Conservation (phyloP, 2,329 filamentous ascomycete genomes). For the Aureobasidium melanogenum region DNA sequence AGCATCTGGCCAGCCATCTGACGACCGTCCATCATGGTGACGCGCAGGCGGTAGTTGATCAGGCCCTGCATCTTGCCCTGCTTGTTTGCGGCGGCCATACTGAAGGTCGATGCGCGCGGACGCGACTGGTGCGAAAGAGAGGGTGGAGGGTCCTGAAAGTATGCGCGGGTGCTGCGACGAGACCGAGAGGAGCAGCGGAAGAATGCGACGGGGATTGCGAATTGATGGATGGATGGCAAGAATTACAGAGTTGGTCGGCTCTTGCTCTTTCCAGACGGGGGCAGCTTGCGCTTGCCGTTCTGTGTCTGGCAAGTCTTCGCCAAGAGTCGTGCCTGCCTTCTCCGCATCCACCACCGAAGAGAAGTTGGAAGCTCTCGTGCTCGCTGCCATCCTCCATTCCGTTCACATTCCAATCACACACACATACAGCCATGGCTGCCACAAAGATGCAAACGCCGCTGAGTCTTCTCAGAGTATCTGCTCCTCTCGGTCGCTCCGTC, state of each 20-base stretch:
- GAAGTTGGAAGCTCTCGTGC: conserved; percentile 7
- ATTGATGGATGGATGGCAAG: background rate
- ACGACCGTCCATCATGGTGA: conserved; percentile 87
- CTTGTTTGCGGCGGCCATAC: conserved; percentile 59
- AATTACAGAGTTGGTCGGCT: background rate
- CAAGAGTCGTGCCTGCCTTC: conserved; percentile 1
- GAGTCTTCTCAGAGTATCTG: background rate
- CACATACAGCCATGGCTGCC: background rate
- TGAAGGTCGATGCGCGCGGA: conserved; percentile 17
- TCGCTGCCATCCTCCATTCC: background rate
- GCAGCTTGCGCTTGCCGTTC: conserved; percentile 3
- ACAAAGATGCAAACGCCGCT: conserved; percentile 5
- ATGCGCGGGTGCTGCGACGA: background rate
- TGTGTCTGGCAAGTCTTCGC: background rate
- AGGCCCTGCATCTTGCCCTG: conserved; percentile 93
- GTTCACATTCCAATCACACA: background rate
- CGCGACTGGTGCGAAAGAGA: conserved; percentile 7
- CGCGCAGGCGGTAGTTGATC: conserved; percentile 99
- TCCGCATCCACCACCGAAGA: background rate
- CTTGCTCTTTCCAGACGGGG: background rate
- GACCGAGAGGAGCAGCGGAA: background rate
- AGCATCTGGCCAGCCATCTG: conserved; percentile 98
- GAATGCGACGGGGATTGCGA: background rate
- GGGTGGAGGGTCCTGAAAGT: background rate
- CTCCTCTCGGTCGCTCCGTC: background rate